These are phyloP conservation scores for Sporothrix curviconia DNA, from an alignment of 2,329 filamentous ascomycete genomes.

Conservation along the genomic window DNA sequence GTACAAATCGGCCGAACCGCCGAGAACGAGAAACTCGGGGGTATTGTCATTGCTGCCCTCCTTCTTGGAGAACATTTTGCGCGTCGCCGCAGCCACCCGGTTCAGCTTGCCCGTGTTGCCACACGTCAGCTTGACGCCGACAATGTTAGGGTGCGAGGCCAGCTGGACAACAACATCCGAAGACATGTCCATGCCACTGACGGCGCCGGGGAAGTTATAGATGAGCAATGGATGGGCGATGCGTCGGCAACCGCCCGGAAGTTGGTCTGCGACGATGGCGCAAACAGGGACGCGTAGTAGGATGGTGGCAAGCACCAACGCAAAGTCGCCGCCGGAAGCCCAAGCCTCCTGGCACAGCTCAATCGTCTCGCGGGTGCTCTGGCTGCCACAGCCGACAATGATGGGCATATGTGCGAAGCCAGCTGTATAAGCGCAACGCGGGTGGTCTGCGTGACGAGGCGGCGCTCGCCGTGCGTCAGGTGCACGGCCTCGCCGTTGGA, in stretches of 20 bases:
- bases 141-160: conserved; percentile 57
- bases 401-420: conserved; percentile 62
- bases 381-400: conserved; percentile 68
- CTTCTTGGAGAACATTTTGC: conserved; percentile 27
- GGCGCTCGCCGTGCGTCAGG: conserved; percentile 63
- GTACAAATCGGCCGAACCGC: conserved; percentile 68
- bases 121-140: conserved; percentile 63
- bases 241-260: conserved; percentile 59
- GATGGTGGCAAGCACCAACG: conserved; percentile 68
- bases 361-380: conserved; percentile 68
- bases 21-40: conserved; percentile 58
- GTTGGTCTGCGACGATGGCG: conserved; percentile 52
- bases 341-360: conserved; percentile 63
- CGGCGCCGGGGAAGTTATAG: conserved; percentile 64
- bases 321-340: conserved; percentile 65
- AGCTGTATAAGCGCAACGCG: conserved; percentile 60
- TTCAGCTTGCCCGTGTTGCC: conserved; percentile 66
- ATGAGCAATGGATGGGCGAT: conserved; percentile 59
- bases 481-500: conserved; percentile 81
- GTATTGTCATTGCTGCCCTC: conserved; percentile 16
- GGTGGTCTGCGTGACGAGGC: conserved; percentile 61
- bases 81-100: conserved; percentile 52
- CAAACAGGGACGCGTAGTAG: conserved; percentile 66
- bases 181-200: conserved; percentile 56
- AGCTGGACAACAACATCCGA: conserved; percentile 56